Percentiles rank a stretch among this genome's conserved stretches.
These are phyloP conservation scores for Mycena epipterygia DNA, from an alignment of 768 basidiomycete species.

Conservation along the genomic window DNA sequence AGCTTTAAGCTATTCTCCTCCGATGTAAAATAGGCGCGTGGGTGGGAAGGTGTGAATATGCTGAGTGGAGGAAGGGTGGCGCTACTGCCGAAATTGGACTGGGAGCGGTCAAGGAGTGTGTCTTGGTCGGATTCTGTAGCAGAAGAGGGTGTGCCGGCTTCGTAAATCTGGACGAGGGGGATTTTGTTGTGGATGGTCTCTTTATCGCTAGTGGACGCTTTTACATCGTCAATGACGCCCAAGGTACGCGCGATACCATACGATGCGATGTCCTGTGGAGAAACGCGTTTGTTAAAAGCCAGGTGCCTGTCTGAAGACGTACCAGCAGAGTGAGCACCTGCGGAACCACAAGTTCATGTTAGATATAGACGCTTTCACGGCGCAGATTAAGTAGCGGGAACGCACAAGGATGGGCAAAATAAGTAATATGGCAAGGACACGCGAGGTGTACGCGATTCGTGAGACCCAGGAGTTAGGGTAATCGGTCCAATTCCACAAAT, in stretches of 20 bases:
- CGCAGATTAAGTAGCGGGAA: too few species aligned
- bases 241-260: constrained; percentile 88
- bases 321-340: constrained; percentile 68
- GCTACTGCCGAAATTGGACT: constrained; percentile 15
- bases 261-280: constrained; percentile 77
- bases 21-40: constrained; percentile 65
- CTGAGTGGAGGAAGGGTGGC: constrained; percentile 31
- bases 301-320: constrained; percentile 42
- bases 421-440: constrained; percentile 74
- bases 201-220: constrained; percentile 79
- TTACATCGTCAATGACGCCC: constrained; percentile 81
- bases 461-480: constrained; percentile 76
- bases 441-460: constrained; percentile 71
- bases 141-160: constrained; percentile 40
- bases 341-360: too few species aligned
- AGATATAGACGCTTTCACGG: too few species aligned
- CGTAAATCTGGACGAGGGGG: constrained; percentile 51
- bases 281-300: constrained; percentile 1
- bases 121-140: constrained; percentile 46
- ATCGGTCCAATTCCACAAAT: constrained; percentile 70
- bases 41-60: constrained; percentile 42
- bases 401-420: constrained; percentile 74
- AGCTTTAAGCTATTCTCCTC: constrained; percentile 66
- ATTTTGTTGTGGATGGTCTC: constrained; percentile 50
- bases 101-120: constrained; percentile 15